A percentile compares a stretch with the other conserved stretches of the same genome.
Evolutionary conservation across 257 asterid genomes (phyloP).

Genomic region (Buddleja alternifolia): DNA sequence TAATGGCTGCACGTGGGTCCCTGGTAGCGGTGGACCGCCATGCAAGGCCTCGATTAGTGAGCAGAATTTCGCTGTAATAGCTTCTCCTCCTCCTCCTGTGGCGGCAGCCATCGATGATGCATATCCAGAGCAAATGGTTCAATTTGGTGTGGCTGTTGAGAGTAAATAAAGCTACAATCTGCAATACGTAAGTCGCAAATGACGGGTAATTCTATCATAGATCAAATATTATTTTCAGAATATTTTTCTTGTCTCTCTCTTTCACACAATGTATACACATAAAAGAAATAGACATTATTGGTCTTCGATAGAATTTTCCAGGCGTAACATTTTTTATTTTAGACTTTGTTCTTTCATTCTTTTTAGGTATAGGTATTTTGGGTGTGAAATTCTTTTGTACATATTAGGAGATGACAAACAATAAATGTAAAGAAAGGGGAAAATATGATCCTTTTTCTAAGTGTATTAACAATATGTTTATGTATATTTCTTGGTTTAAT

Average conservation of each 20-base stretch:
- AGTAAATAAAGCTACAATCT: conserved; percentile 16
- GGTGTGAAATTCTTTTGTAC: not conserved
- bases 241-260: too few relatives aligned
- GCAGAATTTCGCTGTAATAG: conserved; percentile 44
- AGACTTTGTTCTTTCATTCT: conserved; percentile 25
- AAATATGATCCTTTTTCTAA: not conserved
- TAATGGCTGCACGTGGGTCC: conserved; percentile 44
- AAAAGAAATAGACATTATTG: too few relatives aligned
- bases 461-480: not conserved
- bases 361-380: not conserved
- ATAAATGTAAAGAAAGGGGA: not conserved
- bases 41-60: conserved; percentile 42
- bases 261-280: too few relatives aligned
- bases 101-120: conserved; percentile 10
- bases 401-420: not conserved
- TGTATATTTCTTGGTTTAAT: not conserved
- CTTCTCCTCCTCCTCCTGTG: conserved; percentile 31
- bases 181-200: not conserved
- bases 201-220: not conserved
- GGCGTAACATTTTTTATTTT: not conserved
- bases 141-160: conserved; percentile 40
- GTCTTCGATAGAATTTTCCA: too few relatives aligned
- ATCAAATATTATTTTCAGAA: too few relatives aligned
- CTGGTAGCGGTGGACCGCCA: conserved; percentile 34
- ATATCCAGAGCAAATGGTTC: conserved; percentile 38